Percentiles rank a stretch among this genome's conserved stretches.
phyloP scores from a whole-genome alignment of 345 rosid species.

The Eucalyptus leucophloia region DNA sequence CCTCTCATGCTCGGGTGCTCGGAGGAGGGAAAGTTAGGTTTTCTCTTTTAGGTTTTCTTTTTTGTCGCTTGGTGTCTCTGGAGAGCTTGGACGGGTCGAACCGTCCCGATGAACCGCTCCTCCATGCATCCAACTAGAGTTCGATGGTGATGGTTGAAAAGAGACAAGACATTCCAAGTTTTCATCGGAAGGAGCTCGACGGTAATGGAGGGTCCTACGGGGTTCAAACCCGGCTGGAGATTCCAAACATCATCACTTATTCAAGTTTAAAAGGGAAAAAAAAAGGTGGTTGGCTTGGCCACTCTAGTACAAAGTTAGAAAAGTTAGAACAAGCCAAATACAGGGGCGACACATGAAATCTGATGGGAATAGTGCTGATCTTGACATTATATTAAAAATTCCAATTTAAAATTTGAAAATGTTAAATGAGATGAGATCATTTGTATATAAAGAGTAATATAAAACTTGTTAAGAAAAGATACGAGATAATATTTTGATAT shows the following conservation, averaged over 20 bases:
- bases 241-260: background rate
- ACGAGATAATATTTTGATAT: fast-evolving
- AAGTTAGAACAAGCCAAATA: background rate
- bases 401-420: background rate
- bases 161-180: background rate
- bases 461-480: fast-evolving
- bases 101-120: background rate
- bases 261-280: background rate
- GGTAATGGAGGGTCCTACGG: background rate
- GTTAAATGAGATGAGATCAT: fast-evolving
- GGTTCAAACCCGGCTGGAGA: background rate
- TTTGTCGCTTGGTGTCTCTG: background rate
- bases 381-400: background rate
- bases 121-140: background rate
- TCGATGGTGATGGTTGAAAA: background rate
- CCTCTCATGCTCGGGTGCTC: background rate
- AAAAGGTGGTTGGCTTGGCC: background rate
- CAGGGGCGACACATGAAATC: background rate
- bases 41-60: background rate
- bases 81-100: background rate
- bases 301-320: background rate
- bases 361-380: background rate
- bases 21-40: background rate
- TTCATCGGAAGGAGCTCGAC: background rate
- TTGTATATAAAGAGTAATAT: fast-evolving